Percentiles rank a stretch among this genome's conserved stretches.
Conservation (phyloP, 345 rosid genomes). For the Brassica napus region DNA sequence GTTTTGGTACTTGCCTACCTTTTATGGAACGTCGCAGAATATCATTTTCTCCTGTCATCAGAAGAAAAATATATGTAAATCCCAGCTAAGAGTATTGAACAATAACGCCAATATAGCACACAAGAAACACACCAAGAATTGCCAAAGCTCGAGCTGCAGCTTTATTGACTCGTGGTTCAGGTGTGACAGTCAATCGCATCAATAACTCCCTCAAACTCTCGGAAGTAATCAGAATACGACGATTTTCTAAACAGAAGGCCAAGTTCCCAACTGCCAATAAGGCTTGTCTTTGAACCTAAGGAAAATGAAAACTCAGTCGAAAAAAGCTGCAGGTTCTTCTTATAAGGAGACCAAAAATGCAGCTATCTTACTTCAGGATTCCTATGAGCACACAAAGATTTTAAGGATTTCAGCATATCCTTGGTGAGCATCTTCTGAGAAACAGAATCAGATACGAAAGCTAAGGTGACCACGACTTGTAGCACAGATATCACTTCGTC, state of each 20-base stretch:
- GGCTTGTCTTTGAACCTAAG: slow-evolving; percentile 87
- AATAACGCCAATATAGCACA: slow-evolving; percentile 8
- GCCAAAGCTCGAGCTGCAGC: slow-evolving; percentile 99
- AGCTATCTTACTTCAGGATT: slow-evolving; percentile 69
- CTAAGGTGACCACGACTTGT: slow-evolving; percentile 85
- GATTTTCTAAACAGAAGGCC: slow-evolving; percentile 93
- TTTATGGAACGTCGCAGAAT: slow-evolving; percentile 81
- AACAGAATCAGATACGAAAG: slow-evolving; percentile 80
- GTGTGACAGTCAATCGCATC: slow-evolving; percentile 73
- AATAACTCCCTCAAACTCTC: slow-evolving; percentile 94
- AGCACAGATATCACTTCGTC: slow-evolving; percentile 88
- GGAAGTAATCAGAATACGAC: slow-evolving; percentile 80
- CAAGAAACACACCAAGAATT: slow-evolving; percentile 73
- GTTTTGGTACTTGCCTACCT: slow-evolving; percentile 87
- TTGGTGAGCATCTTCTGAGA: slow-evolving; percentile 90
- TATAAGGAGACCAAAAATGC: slow-evolving; percentile 17
- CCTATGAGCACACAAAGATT: slow-evolving; percentile 76
- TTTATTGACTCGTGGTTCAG: slow-evolving; percentile 83
- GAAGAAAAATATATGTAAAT: background rate
- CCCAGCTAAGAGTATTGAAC: background rate
- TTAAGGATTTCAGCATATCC: slow-evolving; percentile 78
- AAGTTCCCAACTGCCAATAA: slow-evolving; percentile 91
- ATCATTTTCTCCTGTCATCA: slow-evolving; percentile 90
- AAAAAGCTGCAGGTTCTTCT: slow-evolving; percentile 20
- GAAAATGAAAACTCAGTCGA: slow-evolving; percentile 30